Evolutionary conservation across 306 rosid genomes (phyloP), one percentile per base, ranked within the genome.

Genomic region (Sophora flavescens): DNA sequence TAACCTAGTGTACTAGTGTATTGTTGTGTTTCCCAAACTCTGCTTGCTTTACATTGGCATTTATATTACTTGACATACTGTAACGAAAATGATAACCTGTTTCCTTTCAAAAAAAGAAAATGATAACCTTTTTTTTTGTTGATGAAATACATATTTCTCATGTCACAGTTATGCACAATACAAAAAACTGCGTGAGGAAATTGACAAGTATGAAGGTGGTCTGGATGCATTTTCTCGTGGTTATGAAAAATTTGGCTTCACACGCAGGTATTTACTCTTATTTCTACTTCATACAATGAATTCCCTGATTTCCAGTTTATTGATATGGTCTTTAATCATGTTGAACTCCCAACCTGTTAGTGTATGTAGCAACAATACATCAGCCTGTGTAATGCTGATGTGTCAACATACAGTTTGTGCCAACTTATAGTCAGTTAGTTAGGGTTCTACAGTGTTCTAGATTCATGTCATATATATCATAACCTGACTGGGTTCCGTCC

Each of bases 201-300:
- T 96, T 84, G 87, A 91, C 89, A 90, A 88, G 82, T 44, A 81
- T 74, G 99, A 96, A 89, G 98, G 99, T 72, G 98, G 98, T 74
- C 80, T 96, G 78, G 99, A 96, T 85, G 83, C 81, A 63, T 96
- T 96, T 85, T 96, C 99, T 64, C 96, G 98, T 70, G 98, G 97
- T 80, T 96, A 93, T 73, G 98, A 96, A 86, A 91, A 88, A 42
- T 88, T 88, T 81, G 99, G 99, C 60, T 96, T 96, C 89, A 79
- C 78, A 16, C 88, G 93, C 88, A 91, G 99, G 99, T 96, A 87
- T 61, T 53, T 59, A 68, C 52, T 11, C 74, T 72, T 61, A 8
- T 2, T 39, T 74, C 69, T 62, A 18, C 15, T 12, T 47, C 16
- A 47, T 13, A 47, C 52, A 45, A 11, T 12, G n/a, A 45, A 45